A percentile compares a stretch with the other conserved stretches of the same genome.
phyloP scores from a whole-genome alignment of 164 flowering plant species.

The Vitis amurensis region DNA sequence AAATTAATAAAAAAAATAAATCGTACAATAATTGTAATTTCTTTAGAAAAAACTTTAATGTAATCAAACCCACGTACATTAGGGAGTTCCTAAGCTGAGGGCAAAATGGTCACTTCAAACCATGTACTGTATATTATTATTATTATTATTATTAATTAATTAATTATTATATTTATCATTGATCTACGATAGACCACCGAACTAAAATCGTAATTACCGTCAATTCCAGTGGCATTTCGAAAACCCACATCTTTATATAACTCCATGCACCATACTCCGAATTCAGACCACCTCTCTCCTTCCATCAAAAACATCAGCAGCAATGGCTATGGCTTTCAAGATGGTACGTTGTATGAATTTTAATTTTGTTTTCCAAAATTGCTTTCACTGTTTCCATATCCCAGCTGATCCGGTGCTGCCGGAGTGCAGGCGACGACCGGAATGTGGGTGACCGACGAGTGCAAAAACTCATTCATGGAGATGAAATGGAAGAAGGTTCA shows the following conservation, averaged over 20 bases:
- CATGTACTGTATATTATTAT: too few relatives aligned
- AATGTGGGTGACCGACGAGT: slow-evolving; percentile 87
- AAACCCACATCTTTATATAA: slow-evolving; percentile 30
- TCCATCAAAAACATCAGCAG: slow-evolving; percentile 10
- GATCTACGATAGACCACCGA: background rate
- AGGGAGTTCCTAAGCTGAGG: background rate
- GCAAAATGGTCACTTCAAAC: slow-evolving; percentile 3
- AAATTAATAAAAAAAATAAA: too few relatives aligned
- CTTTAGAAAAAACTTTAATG: too few relatives aligned
- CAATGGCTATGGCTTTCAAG: slow-evolving; percentile 98
- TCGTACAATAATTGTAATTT: too few relatives aligned
- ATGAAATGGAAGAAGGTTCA: slow-evolving; percentile 96
- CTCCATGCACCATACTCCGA: background rate
- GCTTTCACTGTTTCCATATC: background rate
- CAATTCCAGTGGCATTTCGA: slow-evolving; percentile 28
- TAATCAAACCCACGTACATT: background rate
- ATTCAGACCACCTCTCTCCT: background rate
- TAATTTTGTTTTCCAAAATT: background rate
- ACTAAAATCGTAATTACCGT: slow-evolving; percentile 21
- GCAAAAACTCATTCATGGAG: slow-evolving; percentile 89
- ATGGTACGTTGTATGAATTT: slow-evolving; percentile 49
- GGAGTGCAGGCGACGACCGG: slow-evolving; percentile 72
- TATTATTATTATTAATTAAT: too few relatives aligned
- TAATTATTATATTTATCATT: too few relatives aligned
- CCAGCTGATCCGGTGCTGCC: background rate